phyloP scores from a whole-genome alignment of 2,329 filamentous ascomycete species.

The Colletotrichum sp. region DNA sequence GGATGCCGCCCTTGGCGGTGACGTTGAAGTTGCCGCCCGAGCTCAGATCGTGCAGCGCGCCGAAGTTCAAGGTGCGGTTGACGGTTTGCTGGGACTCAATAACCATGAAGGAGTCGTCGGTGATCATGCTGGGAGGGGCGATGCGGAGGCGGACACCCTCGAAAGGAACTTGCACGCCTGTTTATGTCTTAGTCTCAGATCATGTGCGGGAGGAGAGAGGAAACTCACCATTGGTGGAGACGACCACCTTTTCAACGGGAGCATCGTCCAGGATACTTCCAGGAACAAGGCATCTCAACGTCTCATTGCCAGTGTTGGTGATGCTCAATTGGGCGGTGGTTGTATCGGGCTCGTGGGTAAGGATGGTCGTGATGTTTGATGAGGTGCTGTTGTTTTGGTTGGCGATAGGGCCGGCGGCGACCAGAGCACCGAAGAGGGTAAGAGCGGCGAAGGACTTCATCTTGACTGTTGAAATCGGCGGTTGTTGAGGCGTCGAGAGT shows the following conservation, averaged over 20 bases:
- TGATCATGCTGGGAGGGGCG: conserved; percentile 39
- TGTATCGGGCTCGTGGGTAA: conserved; percentile 46
- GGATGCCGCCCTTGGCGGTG: conserved; percentile 55
- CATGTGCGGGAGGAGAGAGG: background rate
- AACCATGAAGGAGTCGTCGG: conserved; percentile 48
- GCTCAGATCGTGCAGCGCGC: conserved; percentile 52
- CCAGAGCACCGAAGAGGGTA: conserved; percentile 37
- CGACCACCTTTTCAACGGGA: conserved; percentile 51
- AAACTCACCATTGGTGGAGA: conserved; percentile 44
- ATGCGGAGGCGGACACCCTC: conserved; percentile 55
- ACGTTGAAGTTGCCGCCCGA: conserved; percentile 56
- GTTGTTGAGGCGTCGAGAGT: background rate
- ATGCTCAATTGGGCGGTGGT: conserved; percentile 50
- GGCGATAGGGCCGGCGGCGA: conserved; percentile 32
- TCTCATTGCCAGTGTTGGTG: conserved; percentile 47
- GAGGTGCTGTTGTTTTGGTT: conserved; percentile 30
- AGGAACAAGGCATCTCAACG: conserved; percentile 51
- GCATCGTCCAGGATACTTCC: conserved; percentile 52
- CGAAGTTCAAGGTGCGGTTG: conserved; percentile 53
- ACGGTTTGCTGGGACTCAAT: conserved; percentile 49
- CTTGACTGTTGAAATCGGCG: background rate
- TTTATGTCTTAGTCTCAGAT: background rate
- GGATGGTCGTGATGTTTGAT: conserved; percentile 29
- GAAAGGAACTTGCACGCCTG: conserved; percentile 32
- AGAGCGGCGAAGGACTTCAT: conserved; percentile 40